These are phyloP conservation scores for Trichoderma harzianum DNA, from an alignment of 2,329 filamentous ascomycete genomes.

Conservation along the genomic window DNA sequence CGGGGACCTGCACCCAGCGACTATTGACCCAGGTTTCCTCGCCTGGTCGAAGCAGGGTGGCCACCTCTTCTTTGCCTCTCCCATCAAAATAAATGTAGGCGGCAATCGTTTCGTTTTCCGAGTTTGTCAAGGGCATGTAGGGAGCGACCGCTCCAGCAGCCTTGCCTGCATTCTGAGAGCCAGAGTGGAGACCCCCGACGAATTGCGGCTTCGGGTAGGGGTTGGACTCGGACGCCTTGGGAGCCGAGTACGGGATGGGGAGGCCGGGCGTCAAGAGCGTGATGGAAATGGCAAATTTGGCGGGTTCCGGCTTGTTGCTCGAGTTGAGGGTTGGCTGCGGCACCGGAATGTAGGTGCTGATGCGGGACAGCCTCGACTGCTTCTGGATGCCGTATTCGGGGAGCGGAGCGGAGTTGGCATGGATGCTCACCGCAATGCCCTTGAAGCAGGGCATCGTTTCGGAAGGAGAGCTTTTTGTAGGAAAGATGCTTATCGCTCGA, in stretches of 20 bases:
- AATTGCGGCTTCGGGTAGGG: conserved; percentile 78
- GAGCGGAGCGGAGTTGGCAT: conserved; percentile 75
- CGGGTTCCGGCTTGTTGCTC: conserved; percentile 78
- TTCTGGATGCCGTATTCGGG: conserved; percentile 93
- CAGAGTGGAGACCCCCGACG: conserved; percentile 65
- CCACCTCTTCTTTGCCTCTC: conserved; percentile 91
- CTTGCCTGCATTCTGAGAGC: conserved; percentile 46
- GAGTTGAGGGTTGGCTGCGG: conserved; percentile 71
- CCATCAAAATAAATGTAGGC: conserved; percentile 99
- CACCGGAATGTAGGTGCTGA: conserved; percentile 96
- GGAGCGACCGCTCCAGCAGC: conserved; percentile 63
- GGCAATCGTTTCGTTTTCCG: conserved; percentile 93
- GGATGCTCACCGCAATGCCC: conserved; percentile 96
- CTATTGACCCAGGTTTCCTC: conserved; percentile 99
- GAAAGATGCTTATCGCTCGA: neutral
- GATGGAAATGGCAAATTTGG: conserved; percentile 97
- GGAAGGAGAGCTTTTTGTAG: conserved; percentile 30
- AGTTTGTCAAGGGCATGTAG: conserved; percentile 89
- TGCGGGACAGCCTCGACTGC: conserved; percentile 84
- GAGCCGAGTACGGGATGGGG: conserved; percentile 87
- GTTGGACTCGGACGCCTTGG: conserved; percentile 72
- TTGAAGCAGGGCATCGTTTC: conserved; percentile 86
- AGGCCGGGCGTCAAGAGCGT: conserved; percentile 87
- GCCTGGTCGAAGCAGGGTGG: conserved; percentile 83
- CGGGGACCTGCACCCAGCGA: conserved; percentile 91